Base-by-base conservation (phyloP, 108 stramenopile genomes). In the Stephanodiscus triporus region DNA sequence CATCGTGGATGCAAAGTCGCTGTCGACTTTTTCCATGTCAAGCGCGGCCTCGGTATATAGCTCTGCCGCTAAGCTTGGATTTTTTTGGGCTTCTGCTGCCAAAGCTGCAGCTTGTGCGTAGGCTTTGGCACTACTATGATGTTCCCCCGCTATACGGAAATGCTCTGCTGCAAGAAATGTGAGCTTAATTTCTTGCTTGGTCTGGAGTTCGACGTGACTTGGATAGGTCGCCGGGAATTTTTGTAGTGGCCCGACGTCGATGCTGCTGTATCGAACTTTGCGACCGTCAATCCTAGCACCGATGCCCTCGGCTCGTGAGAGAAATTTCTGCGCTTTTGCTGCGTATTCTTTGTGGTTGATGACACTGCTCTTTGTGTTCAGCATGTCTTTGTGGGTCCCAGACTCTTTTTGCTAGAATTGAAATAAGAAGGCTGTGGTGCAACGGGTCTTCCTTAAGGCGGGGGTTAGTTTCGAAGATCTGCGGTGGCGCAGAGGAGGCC, bases 1-100 rank as follows among this genome's bases (percentile, higher is more conserved):
- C 1, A 8, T 8, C 9, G 16, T 2, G 17, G 56, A 70, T 19
- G 80, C 38, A 43, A 70, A 70, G 26, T 53, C 30, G 2, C 42
- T 27, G 29, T 81, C 73, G 2, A 81, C 24, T 45, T 69, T 63
- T 66, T 81, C 80, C 20, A 72, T 72, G 9, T 70, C 69, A 50
- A 70, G 47, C 0, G 45, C 80, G 22, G 73, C 63, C 47, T 81
- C 80, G 0, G 36, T 47, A 48, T 49, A 81, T 10, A 74, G 50
- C 14, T 24, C 30, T 14, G 73, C 80, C 32, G 79, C 66, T 14
- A 2, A 14, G 29, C 26, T 29, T 16, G 64, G 10, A 29, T 81
- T 63, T 5, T 69, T 55, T 60, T 65, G 48, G 0, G 63, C 72
- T 43, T 74, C 80, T 0, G 68, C 73, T 37, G 56, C 19, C 23